phyloP scores from a whole-genome alignment of 2,329 filamentous ascomycete species.

The Pseudocercospora cruenta region DNA sequence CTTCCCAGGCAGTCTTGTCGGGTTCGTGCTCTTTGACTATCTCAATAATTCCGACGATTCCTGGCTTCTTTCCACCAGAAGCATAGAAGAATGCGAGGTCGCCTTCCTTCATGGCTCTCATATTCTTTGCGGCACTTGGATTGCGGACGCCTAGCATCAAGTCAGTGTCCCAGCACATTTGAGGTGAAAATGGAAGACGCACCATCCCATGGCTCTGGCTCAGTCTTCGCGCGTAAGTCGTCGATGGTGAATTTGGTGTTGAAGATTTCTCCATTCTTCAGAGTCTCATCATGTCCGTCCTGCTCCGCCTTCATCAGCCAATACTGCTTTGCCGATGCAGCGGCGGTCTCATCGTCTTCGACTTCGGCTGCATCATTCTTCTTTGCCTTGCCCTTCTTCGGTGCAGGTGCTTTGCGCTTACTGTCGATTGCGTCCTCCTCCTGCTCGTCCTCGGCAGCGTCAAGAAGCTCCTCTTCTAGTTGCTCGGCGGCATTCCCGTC shows the following conservation, averaged over 20 bases:
- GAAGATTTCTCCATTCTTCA: slow-evolving; percentile 73
- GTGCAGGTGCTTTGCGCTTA: slow-evolving; percentile 22
- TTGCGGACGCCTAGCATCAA: slow-evolving; percentile 50
- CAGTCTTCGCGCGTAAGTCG: slow-evolving; percentile 71
- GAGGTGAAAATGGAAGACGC: slow-evolving; percentile 39
- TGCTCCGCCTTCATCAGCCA: slow-evolving; percentile 68
- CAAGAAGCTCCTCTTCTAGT: slow-evolving; percentile 35
- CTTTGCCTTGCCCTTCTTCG: slow-evolving; percentile 28
- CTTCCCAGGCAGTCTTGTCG: slow-evolving; percentile 74
- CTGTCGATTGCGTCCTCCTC: slow-evolving; percentile 2
- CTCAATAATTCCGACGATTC: slow-evolving; percentile 69
- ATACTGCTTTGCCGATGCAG: slow-evolving; percentile 36
- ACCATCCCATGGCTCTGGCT: slow-evolving; percentile 93
- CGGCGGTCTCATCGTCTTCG: slow-evolving; percentile 13
- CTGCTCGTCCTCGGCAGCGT: slow-evolving; percentile 24
- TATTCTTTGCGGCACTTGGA: slow-evolving; percentile 75
- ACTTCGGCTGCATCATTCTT: slow-evolving; percentile 10
- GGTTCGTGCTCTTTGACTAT: slow-evolving; percentile 82
- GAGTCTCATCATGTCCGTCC: slow-evolving; percentile 72
- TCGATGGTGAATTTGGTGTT: slow-evolving; percentile 96
- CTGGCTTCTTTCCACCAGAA: slow-evolving; percentile 87
- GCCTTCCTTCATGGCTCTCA: slow-evolving; percentile 86
- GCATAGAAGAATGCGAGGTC: slow-evolving; percentile 98
- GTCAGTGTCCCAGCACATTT: background rate
- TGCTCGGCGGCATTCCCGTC: slow-evolving; percentile 36